These are phyloP conservation scores for Gastrolobium bilobum DNA, from an alignment of 306 rosid species.

Conservation along the genomic window DNA sequence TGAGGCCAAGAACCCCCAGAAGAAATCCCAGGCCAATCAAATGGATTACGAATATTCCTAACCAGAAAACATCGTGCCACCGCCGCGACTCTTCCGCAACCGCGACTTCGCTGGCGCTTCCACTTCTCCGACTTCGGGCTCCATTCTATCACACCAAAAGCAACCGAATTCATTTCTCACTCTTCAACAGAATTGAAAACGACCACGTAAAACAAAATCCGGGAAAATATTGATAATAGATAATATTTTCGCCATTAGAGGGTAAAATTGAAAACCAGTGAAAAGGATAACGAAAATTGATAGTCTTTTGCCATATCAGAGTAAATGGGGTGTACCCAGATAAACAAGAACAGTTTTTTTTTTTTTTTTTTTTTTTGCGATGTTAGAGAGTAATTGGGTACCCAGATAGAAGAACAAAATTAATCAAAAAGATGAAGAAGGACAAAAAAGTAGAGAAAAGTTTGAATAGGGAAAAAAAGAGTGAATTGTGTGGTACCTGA, in stretches of 20 bases:
- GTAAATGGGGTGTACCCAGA: slow-evolving; percentile 20
- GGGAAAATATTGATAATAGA: not conserved
- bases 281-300: not conserved
- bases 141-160: slow-evolving; percentile 60
- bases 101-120: slow-evolving; percentile 57
- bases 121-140: slow-evolving; percentile 64
- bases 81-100: slow-evolving; percentile 68
- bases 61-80: slow-evolving; percentile 97
- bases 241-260: not conserved
- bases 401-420: slow-evolving; percentile 5
- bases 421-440: not conserved
- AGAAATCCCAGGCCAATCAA: slow-evolving; percentile 72
- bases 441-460: slow-evolving; percentile 1
- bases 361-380: not conserved
- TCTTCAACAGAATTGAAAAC: slow-evolving; percentile 6
- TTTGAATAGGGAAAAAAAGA: not conserved
- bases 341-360: not conserved
- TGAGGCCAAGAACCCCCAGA: slow-evolving; percentile 73
- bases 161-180: slow-evolving; percentile 6
- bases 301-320: not conserved
- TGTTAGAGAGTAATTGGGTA: not conserved
- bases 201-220: not conserved
- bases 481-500: slow-evolving; percentile 54
- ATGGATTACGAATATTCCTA: slow-evolving; percentile 76
- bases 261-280: not conserved